Percentiles rank a stretch among this genome's conserved stretches.
phyloP scores from a whole-genome alignment of 2,329 filamentous ascomycete species.

The Annulohypoxylon truncatum region DNA sequence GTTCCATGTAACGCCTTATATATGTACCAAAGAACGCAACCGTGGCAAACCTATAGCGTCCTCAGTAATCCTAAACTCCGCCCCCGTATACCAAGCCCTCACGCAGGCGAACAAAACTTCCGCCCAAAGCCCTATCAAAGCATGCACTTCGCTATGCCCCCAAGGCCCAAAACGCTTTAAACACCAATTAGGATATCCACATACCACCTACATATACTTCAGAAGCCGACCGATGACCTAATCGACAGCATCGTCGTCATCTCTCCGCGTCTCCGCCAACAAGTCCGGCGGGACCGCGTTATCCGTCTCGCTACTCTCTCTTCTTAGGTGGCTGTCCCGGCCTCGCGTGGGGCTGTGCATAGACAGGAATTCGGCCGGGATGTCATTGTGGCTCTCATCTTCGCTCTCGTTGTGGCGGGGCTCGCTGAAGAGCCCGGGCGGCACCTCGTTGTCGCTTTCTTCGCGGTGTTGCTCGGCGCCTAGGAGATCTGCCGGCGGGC shows the following conservation, averaged over 20 bases:
- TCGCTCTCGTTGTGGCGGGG: constrained; percentile 36
- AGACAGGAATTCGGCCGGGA: constrained; percentile 64
- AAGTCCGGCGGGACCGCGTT: constrained; percentile 46
- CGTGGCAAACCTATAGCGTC: neutral
- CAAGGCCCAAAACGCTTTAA: neutral
- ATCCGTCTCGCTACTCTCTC: constrained; percentile 43
- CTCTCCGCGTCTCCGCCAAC: constrained; percentile 40
- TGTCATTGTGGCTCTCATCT: constrained; percentile 55
- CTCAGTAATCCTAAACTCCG: neutral
- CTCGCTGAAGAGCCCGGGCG: constrained; percentile 40
- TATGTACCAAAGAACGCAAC: neutral
- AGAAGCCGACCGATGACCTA: constrained; percentile 5
- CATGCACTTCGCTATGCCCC: neutral
- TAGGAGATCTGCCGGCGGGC: constrained; percentile 57
- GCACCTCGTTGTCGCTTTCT: constrained; percentile 45
- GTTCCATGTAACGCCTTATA: neutral
- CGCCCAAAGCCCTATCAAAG: neutral
- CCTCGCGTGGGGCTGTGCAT: constrained; percentile 53
- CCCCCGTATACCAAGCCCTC: neutral
- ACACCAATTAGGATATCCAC: neutral
- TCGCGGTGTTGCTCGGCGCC: constrained; percentile 48
- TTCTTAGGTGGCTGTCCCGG: constrained; percentile 23
- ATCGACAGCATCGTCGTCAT: constrained; percentile 31
- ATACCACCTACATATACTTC: neutral
- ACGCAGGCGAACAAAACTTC: neutral